phyloP scores from a whole-genome alignment of 768 basidiomycete species.

The Tulasnella sp. region DNA sequence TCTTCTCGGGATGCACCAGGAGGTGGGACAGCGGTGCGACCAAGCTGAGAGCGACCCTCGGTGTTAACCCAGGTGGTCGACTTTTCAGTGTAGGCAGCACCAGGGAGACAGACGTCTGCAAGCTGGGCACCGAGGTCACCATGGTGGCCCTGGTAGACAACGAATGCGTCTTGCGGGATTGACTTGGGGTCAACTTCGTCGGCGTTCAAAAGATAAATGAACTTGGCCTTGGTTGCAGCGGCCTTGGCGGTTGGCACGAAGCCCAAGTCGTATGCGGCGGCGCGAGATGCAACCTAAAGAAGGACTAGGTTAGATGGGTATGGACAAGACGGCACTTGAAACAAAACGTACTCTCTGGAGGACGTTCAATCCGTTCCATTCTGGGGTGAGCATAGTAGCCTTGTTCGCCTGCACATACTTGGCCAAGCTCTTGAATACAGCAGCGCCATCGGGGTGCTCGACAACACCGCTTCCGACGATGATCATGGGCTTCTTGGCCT shows the following conservation, averaged over 20 bases:
- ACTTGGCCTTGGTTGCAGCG: slow-evolving; percentile 75
- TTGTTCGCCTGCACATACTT: slow-evolving; percentile 79
- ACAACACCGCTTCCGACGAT: slow-evolving; percentile 83
- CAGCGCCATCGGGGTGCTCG: slow-evolving; percentile 81
- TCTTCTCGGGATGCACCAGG: slow-evolving; percentile 96
- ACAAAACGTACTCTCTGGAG: slow-evolving; percentile 72
- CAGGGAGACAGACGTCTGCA: slow-evolving; percentile 95
- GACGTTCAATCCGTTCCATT: slow-evolving; percentile 94
- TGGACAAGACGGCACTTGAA: background rate
- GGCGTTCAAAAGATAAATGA: slow-evolving; percentile 93
- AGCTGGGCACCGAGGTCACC: slow-evolving; percentile 94
- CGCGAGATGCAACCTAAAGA: slow-evolving; percentile 75
- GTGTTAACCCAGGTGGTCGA: slow-evolving; percentile 93
- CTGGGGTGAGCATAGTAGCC: slow-evolving; percentile 67
- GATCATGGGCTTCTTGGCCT: slow-evolving; percentile 86
- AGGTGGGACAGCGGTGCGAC: slow-evolving; percentile 84
- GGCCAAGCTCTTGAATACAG: slow-evolving; percentile 68
- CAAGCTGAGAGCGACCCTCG: slow-evolving; percentile 87
- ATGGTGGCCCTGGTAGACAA: slow-evolving; percentile 98
- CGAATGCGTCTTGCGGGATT: slow-evolving; percentile 88
- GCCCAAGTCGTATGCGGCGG: slow-evolving; percentile 92
- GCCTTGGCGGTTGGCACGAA: slow-evolving; percentile 84
- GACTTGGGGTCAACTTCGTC: slow-evolving; percentile 86
- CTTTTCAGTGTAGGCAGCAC: slow-evolving; percentile 91
- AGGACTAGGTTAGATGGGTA: slow-evolving; percentile 11